These are phyloP conservation scores for Erodium texanum DNA, from an alignment of 441 rosid species.

Conservation along the genomic window DNA sequence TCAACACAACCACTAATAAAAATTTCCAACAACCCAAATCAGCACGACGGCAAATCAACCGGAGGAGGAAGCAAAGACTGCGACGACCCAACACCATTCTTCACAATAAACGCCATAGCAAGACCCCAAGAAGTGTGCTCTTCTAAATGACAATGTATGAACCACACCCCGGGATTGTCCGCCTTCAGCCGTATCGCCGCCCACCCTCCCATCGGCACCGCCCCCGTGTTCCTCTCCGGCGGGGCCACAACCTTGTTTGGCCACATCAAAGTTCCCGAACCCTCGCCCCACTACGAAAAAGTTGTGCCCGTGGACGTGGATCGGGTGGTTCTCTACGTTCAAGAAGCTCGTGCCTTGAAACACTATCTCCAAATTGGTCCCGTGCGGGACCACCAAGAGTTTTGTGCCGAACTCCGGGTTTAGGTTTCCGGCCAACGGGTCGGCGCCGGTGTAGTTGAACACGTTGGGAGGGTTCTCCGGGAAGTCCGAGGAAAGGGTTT, in stretches of 20 bases:
- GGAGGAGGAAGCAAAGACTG: constrained; percentile 49
- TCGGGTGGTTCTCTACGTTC: constrained; percentile 45
- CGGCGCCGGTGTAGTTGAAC: constrained; percentile 42
- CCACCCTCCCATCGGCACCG: constrained; percentile 55
- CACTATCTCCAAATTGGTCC: constrained; percentile 46
- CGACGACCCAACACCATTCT: constrained; percentile 34
- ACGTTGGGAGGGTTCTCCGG: constrained; percentile 36
- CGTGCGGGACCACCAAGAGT: constrained; percentile 35
- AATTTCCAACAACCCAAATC: not conserved
- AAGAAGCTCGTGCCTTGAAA: constrained; percentile 45
- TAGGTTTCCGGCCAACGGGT: constrained; percentile 36
- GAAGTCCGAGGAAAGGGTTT: constrained; percentile 27
- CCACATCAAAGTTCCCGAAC: constrained; percentile 38
- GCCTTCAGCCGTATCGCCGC: constrained; percentile 43
- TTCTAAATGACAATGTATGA: constrained; percentile 14
- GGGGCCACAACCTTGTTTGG: constrained; percentile 47
- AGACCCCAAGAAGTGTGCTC: constrained; percentile 59
- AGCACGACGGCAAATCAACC: constrained; percentile 45
- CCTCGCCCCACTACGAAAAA: constrained; percentile 51
- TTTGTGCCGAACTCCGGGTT: constrained; percentile 39
- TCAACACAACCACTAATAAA: too few species aligned
- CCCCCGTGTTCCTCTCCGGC: constrained; percentile 52
- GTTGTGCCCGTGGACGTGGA: constrained; percentile 59
- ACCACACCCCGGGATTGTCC: constrained; percentile 61
- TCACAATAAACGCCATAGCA: constrained; percentile 44